Base-by-base conservation (phyloP, 2,329 filamentous ascomycete genomes). In the Endocalyx cinctus region DNA sequence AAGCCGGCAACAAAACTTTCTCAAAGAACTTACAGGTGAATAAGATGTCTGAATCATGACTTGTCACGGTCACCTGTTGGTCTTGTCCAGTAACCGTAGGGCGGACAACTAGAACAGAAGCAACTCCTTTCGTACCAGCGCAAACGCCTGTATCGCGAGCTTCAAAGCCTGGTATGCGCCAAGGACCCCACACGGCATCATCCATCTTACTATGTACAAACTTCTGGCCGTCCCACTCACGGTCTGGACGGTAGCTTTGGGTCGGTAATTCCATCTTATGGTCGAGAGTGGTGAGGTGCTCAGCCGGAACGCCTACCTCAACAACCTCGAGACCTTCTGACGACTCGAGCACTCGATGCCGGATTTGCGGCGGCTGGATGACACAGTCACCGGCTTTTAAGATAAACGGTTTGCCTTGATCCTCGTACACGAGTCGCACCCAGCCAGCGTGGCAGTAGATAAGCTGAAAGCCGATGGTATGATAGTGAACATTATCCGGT, bases 351-450 rank as follows among this genome's bases (percentile, higher is more conserved):
- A 44, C 41, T 20, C 39, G 38, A 31, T 44, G 41, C 17, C 41
- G 33, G 23, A 44, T 44, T 4, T 34, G 33, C 35, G 41, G 41
- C 28, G 41, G 41, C 29, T 44, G 41, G 17, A 44, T 44, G 27
- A 44, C 41, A n/a, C 20, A 39, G 33, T 44, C 41, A 8, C 41
- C 41, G 17, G 41, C 38, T 20, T 27, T 27, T 15, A 44, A 39
- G 6, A 44, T 28, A 30, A 44, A 44, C 10, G 41, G 41, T 31
- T 33, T 30, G 15, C 41, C 41, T 25, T 44, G 41, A 29, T 44
- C 41, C 25, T 44, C 41, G 33, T 44, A 44, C 27, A 42, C 41
- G 22, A 44, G 38, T 6, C 41, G 41, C 22, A 44, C 41, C 41
- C 41, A 44, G 22, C 41, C 41, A 27, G 41, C 35, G 17, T 42